Evolutionary conservation across 2,329 filamentous ascomycete genomes (phyloP).

Genomic region (Diplodia mutila): DNA sequence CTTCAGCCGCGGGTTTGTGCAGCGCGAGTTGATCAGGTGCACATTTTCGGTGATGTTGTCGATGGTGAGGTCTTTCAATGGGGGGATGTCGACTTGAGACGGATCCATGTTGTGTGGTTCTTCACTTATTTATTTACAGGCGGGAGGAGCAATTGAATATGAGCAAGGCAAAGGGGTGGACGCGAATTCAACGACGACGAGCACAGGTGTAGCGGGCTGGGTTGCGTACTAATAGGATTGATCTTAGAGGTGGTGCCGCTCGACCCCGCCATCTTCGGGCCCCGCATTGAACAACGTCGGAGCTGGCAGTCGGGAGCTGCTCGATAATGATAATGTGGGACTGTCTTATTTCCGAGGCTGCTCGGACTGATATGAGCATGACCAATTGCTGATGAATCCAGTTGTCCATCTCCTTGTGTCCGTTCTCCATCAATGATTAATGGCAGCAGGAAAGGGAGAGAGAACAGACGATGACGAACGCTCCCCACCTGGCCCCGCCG

Average conservation of each 20-base stretch:
- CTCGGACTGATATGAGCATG: background rate
- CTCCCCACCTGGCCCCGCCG: constrained; percentile 12
- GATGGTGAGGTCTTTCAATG: constrained; percentile 71
- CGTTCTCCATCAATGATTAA: no score
- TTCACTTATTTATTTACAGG: background rate
- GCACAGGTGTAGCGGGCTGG: background rate
- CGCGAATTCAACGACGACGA: background rate
- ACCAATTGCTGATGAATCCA: constrained; percentile 24
- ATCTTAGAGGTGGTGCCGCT: constrained; percentile 14
- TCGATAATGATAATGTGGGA: background rate
- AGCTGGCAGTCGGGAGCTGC: constrained; percentile 9
- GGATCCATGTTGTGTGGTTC: constrained; percentile 45
- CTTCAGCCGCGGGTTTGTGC: constrained; percentile 65
- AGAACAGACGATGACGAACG: background rate
- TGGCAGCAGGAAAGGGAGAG: no score
- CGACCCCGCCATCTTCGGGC: constrained; percentile 22
- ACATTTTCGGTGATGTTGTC: constrained; percentile 82
- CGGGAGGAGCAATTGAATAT: background rate
- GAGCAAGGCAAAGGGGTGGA: no score
- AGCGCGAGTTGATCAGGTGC: constrained; percentile 73
- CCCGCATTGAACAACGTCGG: constrained; percentile 20
- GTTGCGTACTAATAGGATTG: constrained; percentile 16
- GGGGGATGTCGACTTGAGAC: constrained; percentile 51
- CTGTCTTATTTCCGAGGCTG: background rate
- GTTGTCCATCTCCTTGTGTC: no score